Base-by-base conservation (phyloP, 164 flowering plant genomes). In the Platanus orientalis region DNA sequence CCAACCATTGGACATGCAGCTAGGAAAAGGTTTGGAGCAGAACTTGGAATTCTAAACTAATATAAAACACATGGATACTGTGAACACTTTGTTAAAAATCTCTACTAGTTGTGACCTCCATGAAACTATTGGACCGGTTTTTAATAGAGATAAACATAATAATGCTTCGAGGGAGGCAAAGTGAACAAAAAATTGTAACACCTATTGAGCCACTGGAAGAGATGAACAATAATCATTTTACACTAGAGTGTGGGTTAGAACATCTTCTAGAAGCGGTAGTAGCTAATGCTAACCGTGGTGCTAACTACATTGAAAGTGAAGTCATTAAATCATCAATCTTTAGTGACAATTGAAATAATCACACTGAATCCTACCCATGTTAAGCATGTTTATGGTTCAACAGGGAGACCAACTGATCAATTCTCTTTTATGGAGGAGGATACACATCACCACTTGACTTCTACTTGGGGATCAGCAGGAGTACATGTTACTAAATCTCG, bases 101-200 rank as follows among this genome's bases (percentile, higher is more conserved):
- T n/a, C n/a, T n/a, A n/a, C n/a, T n/a, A n/a, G n/a, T n/a, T n/a
- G n/a, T 71, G 91, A 90, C 75, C 78, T 87, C 58, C 78, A 76
- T 65, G 93, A 90, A 78, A 93, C 83, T 54, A 68, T 87, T 27
- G 96, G 91, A 28, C 78, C 87, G 42, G 72, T 81, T 62, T 83
- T 79, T 75, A 60, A 60, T 24, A 77, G 76, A 55, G 75, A 70
- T 44, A 29, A 63, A 58, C 39, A 23, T 34, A 50, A 55, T 60
- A 63, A 27, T 61, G 69, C 71, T 57, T 73, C 75, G 76, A 55
- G 39, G 27, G 76, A 74, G 61, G 50, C 45, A 19, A 71, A 74
- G 64, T 68, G 68, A 23, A 29, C 59, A n/a, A 47, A 76, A 72
- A 64, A 61, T 65, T 51, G 75, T 54, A 54, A 39, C 59, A 58